Conservation (phyloP, 1,284 basidiomycete genomes). For the Rhodotorula sp. region DNA sequence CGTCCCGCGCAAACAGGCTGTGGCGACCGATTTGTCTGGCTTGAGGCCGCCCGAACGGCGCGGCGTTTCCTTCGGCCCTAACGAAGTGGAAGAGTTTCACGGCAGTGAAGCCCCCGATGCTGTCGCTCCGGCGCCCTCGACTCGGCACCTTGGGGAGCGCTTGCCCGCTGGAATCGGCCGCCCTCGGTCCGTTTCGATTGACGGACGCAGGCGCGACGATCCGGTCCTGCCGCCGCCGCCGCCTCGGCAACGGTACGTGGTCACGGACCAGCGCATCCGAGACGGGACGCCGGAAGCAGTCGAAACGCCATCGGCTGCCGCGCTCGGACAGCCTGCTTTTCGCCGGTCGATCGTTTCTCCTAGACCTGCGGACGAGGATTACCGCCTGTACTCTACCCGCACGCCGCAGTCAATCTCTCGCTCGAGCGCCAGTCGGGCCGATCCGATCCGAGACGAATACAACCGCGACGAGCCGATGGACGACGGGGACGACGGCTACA, state of each 20-base stretch:
- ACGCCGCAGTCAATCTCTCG: neutral
- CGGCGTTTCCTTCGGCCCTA: slow-evolving; percentile 21
- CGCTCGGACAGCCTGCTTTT: neutral
- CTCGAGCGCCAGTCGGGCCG: neutral
- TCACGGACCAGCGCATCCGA: neutral
- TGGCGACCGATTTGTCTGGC: slow-evolving; percentile 32
- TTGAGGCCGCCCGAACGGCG: neutral
- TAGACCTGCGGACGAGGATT: neutral
- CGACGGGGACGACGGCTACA: neutral
- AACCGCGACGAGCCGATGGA: neutral
- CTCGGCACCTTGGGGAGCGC: neutral
- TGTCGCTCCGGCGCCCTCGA: slow-evolving; percentile 15
- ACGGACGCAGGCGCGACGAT: neutral
- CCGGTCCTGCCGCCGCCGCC: neutral
- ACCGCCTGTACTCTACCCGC: neutral
- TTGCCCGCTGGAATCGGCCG: neutral
- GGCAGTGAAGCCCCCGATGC: slow-evolving; percentile 26
- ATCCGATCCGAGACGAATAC: neutral
- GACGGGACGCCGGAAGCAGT: neutral
- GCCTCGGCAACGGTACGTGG: neutral
- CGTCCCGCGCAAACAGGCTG: neutral
- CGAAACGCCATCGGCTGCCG: neutral
- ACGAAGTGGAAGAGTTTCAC: slow-evolving; percentile 30
- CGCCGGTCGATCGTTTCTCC: neutral
- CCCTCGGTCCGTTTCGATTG: slow-evolving; percentile 2